These are phyloP conservation scores for Forsythia viridissima DNA, from an alignment of 257 asterid species.

Conservation along the genomic window DNA sequence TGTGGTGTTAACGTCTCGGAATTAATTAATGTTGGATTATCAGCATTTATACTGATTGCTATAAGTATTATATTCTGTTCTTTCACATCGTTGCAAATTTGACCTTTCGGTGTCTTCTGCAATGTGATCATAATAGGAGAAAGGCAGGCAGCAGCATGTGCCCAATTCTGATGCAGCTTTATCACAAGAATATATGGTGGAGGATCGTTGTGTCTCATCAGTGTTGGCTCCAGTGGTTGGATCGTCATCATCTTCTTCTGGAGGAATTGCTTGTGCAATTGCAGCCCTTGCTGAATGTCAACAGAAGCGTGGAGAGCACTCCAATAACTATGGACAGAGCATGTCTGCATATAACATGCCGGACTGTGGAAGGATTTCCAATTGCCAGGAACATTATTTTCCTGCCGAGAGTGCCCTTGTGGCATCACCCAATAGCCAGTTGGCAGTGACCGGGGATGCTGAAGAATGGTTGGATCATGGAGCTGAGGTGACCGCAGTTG, in stretches of 20 bases:
- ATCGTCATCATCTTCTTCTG: constrained; percentile 83
- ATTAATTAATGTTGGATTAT: too few species aligned
- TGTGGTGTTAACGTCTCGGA: too few species aligned
- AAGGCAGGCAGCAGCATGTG: constrained; percentile 49
- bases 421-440: constrained; percentile 42
- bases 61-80: neutral
- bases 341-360: constrained; percentile 39
- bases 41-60: neutral
- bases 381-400: constrained; percentile 45
- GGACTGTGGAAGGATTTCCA: constrained; percentile 37
- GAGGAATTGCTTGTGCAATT: constrained; percentile 88
- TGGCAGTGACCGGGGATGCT: constrained; percentile 16
- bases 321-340: constrained; percentile 43
- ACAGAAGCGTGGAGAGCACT: constrained; percentile 57
- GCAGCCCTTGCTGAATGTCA: constrained; percentile 95
- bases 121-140: constrained; percentile 53
- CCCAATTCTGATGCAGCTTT: constrained; percentile 40
- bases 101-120: neutral
- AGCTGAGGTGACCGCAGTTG: constrained; percentile 23
- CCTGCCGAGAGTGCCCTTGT: constrained; percentile 40
- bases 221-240: constrained; percentile 41
- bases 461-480: too few species aligned
- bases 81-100: neutral
- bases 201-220: constrained; percentile 36
- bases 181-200: constrained; percentile 45